Evolutionary conservation across 2,329 filamentous ascomycete species (phyloP), one percentile per base, ranked within the genome.

Genomic region (Cordyceps tenuipes): DNA sequence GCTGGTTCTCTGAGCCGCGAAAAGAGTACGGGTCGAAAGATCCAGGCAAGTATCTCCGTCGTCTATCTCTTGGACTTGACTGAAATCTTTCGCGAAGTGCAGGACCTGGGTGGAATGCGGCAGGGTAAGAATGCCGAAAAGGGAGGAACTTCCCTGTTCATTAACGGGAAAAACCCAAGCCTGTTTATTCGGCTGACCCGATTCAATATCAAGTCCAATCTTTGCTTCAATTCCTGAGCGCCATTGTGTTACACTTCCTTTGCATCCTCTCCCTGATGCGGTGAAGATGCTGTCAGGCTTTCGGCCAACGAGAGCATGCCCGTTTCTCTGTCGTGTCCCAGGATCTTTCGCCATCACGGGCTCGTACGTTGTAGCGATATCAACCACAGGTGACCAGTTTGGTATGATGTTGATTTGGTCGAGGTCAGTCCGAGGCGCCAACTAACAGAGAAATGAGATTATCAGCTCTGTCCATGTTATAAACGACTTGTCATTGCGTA

Each of bases 171-270:
- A 76, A 13, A 79, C 73, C 82, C 84, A 87, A 17, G 76, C 79
- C 52, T 78, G 74, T 55, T 76, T 79, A 36, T 83, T 76, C 2
- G 76, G 74, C 7, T 74, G 73, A 8, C 72, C 73, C 48, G 77
- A 79, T 23, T 82, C 79, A 12, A 85, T 73, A 23, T 84, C 80
- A 5, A 84, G 66, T 1, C 82, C 84, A 64, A 90, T 83, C 60
- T 81, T 83, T 19, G 87, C 89, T 66, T 88, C 83, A 31, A 90
- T 73, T 4, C 90, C 89, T 70, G 84, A 78, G 63, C 88, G 82
- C 63, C 90, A 77, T 67, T 93, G 88, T 3, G 83, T 82, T 26
- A 93, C 75, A 8, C 81, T 80, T 10, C 88, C 88, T 34, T 78
- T 80, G 1, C 75, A 72, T 0, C 85, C 85, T 64, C 83, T 82